Evolutionary conservation across 2,329 filamentous ascomycete genomes (phyloP), one percentile per base, ranked within the genome.

Genomic region (Grosmannia penicillata): DNA sequence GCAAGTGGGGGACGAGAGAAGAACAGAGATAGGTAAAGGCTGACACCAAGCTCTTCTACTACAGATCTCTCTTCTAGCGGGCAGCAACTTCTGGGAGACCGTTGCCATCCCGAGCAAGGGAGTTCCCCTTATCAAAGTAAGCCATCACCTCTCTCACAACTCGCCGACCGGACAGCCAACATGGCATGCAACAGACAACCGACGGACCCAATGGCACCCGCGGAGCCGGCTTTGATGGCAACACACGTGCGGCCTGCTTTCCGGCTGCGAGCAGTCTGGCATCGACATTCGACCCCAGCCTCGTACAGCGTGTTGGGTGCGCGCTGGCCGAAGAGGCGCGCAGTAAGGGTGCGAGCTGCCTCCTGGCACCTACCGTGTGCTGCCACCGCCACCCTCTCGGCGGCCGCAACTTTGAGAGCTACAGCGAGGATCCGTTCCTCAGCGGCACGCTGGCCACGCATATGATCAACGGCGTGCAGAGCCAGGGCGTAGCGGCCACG

Each of bases 361-460:
- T 87, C 5, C 66, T 89, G 9, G 82, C 78, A 0, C 82, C 82
- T 2, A 87, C 82, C 1, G 76, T 86, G 21, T 86, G 83, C 59
- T 78, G 85, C 63, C 83, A 91, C 50, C 72, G 84, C 13, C 82
- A 82, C 36, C 84, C 84, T 1, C 66, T 91, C 0, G 83, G 83
- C 18, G 84, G 84, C 14, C 71, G 84, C 43, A 86, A 86, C 46
- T 93, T 91, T 48, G 84, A 93, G 57, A 86, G 82, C 0, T 91
- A 85, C 54, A 84, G 81, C 0, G 84, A 91, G 55, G 84, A 91
- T 47, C 83, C 83, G 0, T 69, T 79, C 10, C 66, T 93, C 5
- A 82, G 81, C 0, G 82, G 82, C 25, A 80, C 76, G 43, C 60
- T 86, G 45, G 78, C 80, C 10, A 72, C 78, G 1, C 69, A 78